These are phyloP conservation scores for Pythium utonaiense DNA, from an alignment of 352 stramenopile genomes.

Conservation along the genomic window DNA sequence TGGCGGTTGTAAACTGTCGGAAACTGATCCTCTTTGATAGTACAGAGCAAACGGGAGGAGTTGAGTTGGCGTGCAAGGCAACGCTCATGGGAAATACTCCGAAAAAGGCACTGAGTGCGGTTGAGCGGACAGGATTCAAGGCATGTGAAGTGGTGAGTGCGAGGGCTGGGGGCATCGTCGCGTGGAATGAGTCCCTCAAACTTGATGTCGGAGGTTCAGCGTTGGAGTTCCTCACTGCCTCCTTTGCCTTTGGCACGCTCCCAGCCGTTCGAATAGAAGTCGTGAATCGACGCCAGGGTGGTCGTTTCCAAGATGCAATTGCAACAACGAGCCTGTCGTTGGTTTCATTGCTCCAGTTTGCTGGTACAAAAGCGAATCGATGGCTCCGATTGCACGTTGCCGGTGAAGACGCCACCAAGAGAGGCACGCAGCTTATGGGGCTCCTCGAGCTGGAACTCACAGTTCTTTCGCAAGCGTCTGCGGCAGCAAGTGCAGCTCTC, in stretches of 20 bases:
- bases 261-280: constrained; percentile 38
- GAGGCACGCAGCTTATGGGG: not conserved
- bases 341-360: constrained; percentile 12
- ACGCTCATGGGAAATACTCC: constrained; percentile 9
- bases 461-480: not conserved
- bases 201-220: constrained; percentile 18
- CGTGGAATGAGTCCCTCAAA: constrained; percentile 16
- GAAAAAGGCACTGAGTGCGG: not conserved
- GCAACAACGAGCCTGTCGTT: constrained; percentile 25
- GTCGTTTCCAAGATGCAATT: constrained; percentile 28
- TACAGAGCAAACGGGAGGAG: not conserved
- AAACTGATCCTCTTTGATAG: constrained; percentile 9
- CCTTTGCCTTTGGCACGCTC: constrained; percentile 26
- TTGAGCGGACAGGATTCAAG: constrained; percentile 16
- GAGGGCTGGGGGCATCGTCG: not conserved
- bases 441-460: constrained; percentile 22
- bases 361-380: constrained; percentile 5
- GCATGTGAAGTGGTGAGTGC: not conserved
- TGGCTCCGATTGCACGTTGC: constrained; percentile 23
- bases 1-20: constrained; percentile 3
- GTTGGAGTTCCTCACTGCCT: constrained; percentile 12
- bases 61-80: constrained; percentile 17
- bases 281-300: constrained; percentile 19
- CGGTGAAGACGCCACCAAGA: not conserved
- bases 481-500: not conserved